These are phyloP conservation scores for Macrocystidia cucumis DNA, from an alignment of 1,284 basidiomycete genomes.

Conservation along the genomic window DNA sequence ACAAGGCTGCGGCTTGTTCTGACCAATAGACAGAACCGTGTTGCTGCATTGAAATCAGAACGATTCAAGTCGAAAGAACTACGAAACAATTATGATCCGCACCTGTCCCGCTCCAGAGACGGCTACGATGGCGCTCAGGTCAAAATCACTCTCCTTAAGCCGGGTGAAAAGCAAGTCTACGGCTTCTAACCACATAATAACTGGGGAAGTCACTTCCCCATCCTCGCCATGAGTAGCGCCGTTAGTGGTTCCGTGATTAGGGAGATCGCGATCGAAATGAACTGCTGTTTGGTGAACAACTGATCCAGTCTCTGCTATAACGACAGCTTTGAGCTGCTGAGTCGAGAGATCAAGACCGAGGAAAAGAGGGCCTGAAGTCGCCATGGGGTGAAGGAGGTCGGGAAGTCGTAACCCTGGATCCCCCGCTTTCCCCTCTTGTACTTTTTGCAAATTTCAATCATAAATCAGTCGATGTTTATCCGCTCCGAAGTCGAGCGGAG, in stretches of 20 bases:
- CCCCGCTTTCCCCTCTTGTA: too few species aligned
- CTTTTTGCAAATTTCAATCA: too few species aligned
- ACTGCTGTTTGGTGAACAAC: conserved; percentile 71
- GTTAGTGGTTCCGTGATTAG: conserved; percentile 64
- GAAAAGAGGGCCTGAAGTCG: conserved; percentile 40
- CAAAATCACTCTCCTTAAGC: conserved; percentile 54
- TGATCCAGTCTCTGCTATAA: conserved; percentile 53
- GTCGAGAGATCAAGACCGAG: conserved; percentile 87
- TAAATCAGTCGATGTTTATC: too few species aligned
- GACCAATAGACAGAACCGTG: conserved; percentile 91
- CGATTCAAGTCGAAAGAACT: neutral
- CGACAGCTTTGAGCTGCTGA: conserved; percentile 76
- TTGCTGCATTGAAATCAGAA: conserved; percentile 46
- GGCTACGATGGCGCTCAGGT: conserved; percentile 50
- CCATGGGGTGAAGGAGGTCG: too few species aligned
- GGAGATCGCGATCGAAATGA: conserved; percentile 77
- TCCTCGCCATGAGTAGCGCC: conserved; percentile 65
- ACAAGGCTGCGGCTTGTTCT: conserved; percentile 38
- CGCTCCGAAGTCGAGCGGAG: too few species aligned
- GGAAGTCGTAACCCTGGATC: too few species aligned
- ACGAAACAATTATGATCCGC: conserved; percentile 8
- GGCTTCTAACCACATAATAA: conserved; percentile 80
- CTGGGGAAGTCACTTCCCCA: conserved; percentile 72
- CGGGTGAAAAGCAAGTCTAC: conserved; percentile 72
- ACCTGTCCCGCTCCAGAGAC: conserved; percentile 77